A percentile compares a stretch with the other conserved stretches of the same genome.
Conservation (phyloP, 345 rosid genomes). For the Citropsis articulata region DNA sequence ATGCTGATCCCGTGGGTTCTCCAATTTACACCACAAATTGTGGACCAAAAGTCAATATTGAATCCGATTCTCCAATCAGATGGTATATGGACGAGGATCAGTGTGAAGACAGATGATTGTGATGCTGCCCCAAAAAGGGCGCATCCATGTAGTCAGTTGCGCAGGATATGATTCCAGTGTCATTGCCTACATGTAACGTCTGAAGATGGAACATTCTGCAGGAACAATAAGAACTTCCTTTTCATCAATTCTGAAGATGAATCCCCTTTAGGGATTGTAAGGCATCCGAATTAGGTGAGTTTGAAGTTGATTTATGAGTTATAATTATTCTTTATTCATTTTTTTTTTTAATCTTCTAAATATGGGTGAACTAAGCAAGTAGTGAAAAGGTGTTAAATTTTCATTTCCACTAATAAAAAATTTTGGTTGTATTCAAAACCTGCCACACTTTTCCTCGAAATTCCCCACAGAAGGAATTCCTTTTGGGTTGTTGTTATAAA, state of each 20-base stretch:
- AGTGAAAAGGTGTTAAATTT: too few species aligned
- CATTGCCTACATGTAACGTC: slow-evolving; percentile 35
- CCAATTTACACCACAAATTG: slow-evolving; percentile 45
- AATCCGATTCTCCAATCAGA: slow-evolving; percentile 56
- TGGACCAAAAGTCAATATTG: slow-evolving; percentile 54
- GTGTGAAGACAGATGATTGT: slow-evolving; percentile 55
- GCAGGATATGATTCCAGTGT: slow-evolving; percentile 63
- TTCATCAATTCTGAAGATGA: neutral
- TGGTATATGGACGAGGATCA: slow-evolving; percentile 33
- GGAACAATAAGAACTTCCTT: neutral
- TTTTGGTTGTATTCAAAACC: too few species aligned
- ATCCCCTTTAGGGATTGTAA: neutral
- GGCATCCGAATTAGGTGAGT: neutral
- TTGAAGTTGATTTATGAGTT: neutral
- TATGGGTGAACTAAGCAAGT: neutral
- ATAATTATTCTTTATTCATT: neutral
- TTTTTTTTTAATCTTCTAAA: too few species aligned
- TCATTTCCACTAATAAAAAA: too few species aligned
- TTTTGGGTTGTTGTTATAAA: too few species aligned
- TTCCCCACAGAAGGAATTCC: too few species aligned
- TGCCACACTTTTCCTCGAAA: too few species aligned
- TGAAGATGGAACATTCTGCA: neutral
- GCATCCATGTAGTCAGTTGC: slow-evolving; percentile 60
- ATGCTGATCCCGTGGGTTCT: neutral
- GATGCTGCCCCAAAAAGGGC: slow-evolving; percentile 45